Evolutionary conservation across 2,329 filamentous ascomycete species (phyloP).

Genomic region (Zasmidium cellare): DNA sequence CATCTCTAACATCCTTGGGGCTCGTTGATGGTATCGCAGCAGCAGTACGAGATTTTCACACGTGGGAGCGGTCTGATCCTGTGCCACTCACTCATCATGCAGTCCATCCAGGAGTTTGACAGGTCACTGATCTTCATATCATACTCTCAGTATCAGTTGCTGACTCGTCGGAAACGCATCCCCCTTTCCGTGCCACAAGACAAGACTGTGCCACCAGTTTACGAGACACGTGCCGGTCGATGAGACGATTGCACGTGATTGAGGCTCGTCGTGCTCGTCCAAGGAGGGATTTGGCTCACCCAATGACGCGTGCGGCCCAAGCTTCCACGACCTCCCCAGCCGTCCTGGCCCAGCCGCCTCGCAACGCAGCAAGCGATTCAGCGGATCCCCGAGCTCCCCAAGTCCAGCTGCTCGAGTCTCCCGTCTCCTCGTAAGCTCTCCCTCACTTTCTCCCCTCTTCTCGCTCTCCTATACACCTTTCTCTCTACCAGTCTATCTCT

Average conservation of each 20-base stretch:
- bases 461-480: background rate
- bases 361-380: background rate
- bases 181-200: background rate
- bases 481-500: background rate
- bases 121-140: too few species aligned
- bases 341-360: background rate
- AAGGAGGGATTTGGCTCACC: background rate
- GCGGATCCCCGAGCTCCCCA: slow-evolving; percentile 3
- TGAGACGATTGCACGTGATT: background rate
- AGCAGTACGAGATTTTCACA: too few species aligned
- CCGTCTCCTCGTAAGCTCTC: slow-evolving; percentile 2
- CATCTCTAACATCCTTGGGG: too few species aligned
- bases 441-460: background rate
- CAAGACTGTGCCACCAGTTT: background rate
- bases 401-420: background rate
- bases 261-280: background rate
- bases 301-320: background rate
- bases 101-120: too few species aligned
- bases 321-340: background rate
- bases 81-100: too few species aligned
- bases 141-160: too few species aligned
- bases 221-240: background rate
- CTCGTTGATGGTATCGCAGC: too few species aligned
- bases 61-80: too few species aligned
- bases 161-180: background rate